phyloP scores from a whole-genome alignment of 78 protist species.

The Speleostelium caveatum region DNA sequence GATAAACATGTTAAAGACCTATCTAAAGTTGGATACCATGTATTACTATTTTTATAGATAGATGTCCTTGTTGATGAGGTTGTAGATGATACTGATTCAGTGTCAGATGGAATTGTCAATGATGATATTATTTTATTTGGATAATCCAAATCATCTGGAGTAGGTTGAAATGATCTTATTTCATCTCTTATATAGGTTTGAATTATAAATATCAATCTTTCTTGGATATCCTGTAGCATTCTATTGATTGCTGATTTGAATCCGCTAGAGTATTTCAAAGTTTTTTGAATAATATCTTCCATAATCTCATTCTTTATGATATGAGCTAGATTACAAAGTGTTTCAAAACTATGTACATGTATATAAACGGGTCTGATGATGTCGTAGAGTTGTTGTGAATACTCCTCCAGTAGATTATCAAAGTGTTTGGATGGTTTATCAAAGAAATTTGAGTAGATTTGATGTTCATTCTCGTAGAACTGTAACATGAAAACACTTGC shows the following conservation, averaged over 20 bases:
- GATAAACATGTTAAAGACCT: slow-evolving; percentile 77
- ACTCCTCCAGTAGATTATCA: slow-evolving; percentile 61
- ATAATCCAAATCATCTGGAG: slow-evolving; percentile 64
- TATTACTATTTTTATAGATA: slow-evolving; percentile 11
- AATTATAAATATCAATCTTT: slow-evolving; percentile 63
- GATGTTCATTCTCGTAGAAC: slow-evolving; percentile 67
- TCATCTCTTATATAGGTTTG: slow-evolving; percentile 81
- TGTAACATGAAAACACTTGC: slow-evolving; percentile 56
- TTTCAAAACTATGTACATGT: slow-evolving; percentile 56
- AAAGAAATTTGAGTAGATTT: slow-evolving; percentile 52
- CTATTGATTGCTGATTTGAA: slow-evolving; percentile 33
- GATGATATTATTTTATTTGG: slow-evolving; percentile 43
- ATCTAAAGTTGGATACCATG: slow-evolving; percentile 83
- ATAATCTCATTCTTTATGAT: slow-evolving; percentile 59
- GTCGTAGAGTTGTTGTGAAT: slow-evolving; percentile 64
- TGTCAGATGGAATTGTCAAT: neutral
- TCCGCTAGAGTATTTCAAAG: slow-evolving; percentile 25
- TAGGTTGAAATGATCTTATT: slow-evolving; percentile 40
- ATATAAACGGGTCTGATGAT: slow-evolving; percentile 69
- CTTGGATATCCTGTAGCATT: slow-evolving; percentile 82
- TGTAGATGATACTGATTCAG: slow-evolving; percentile 8
- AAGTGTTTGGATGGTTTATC: neutral
- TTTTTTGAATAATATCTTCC: slow-evolving; percentile 47
- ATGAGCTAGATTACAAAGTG: slow-evolving; percentile 73
- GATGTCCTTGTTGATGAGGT: slow-evolving; percentile 11